Conservation (phyloP, 2,329 filamentous ascomycete genomes). For the Claviceps sp. region DNA sequence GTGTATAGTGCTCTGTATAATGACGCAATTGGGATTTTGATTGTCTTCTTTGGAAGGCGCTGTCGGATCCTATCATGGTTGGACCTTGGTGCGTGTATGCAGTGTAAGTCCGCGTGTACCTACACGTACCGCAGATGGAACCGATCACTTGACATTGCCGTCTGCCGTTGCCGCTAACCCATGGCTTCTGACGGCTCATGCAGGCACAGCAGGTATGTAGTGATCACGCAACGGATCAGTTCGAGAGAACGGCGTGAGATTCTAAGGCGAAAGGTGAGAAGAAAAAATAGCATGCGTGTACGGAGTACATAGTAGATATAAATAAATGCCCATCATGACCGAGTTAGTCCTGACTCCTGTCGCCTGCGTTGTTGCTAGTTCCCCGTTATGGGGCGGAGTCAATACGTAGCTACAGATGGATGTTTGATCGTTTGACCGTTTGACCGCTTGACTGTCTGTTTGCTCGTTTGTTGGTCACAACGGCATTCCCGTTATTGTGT, state of each 20-base stretch:
- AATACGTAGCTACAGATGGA: no score
- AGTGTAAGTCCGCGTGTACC: neutral
- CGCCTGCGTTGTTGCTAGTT: neutral
- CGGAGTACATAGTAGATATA: no score
- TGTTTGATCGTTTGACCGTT: no score
- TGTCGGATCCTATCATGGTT: no score
- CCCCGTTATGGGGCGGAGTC: neutral
- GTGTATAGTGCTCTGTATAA: neutral
- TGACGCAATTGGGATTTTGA: neutral
- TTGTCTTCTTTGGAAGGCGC: neutral
- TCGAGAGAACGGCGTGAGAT: neutral
- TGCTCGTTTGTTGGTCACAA: neutral
- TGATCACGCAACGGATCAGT: neutral
- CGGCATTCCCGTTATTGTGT: neutral
- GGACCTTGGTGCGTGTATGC: no score
- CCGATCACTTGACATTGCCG: neutral
- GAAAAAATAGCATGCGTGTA: no score
- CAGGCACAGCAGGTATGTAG: constrained; percentile 2
- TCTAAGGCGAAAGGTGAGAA: no score
- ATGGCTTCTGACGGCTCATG: neutral
- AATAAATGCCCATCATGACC: no score
- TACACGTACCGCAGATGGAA: no score
- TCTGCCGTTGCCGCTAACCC: neutral
- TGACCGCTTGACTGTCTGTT: no score
- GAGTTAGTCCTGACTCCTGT: no score